A percentile compares a stretch with the other conserved stretches of the same genome.
phyloP scores from a whole-genome alignment of 2,329 filamentous ascomycete species.

The Colletotrichum sp. region DNA sequence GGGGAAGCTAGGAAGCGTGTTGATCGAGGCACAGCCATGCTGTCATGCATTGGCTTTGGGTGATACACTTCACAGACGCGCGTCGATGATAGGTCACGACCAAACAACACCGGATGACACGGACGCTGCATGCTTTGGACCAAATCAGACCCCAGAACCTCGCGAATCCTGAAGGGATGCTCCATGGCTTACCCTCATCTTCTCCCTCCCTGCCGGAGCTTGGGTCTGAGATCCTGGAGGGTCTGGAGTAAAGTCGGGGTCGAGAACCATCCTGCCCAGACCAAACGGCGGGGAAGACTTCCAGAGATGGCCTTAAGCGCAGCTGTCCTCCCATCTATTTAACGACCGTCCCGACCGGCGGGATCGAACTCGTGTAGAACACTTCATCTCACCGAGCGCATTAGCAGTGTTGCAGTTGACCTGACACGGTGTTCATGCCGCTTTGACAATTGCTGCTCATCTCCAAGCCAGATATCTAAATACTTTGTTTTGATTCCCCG shows the following conservation, averaged over 20 bases:
- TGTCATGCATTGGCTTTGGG: slow-evolving; percentile 9
- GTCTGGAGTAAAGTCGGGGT: slow-evolving; percentile 19
- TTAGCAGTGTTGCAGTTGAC: slow-evolving; percentile 8
- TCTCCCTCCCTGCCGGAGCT: not conserved
- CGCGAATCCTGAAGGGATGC: not conserved
- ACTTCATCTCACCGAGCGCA: not conserved
- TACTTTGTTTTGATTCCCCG: not conserved
- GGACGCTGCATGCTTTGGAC: slow-evolving; percentile 2
- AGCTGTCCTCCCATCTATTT: slow-evolving; percentile 8
- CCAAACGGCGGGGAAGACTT: not conserved
- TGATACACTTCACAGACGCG: slow-evolving; percentile 9
- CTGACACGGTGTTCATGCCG: slow-evolving; percentile 4
- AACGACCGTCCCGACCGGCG: not conserved
- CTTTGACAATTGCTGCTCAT: not conserved
- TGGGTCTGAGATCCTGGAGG: slow-evolving; percentile 4
- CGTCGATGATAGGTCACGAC: slow-evolving; percentile 15
- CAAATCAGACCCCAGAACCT: slow-evolving; percentile 3
- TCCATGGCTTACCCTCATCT: slow-evolving; percentile 8
- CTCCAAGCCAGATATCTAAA: not conserved
- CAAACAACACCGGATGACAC: slow-evolving; percentile 16
- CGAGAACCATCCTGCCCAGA: not conserved
- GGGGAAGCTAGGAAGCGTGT: slow-evolving; percentile 18
- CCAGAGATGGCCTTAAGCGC: not conserved
- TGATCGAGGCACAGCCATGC: slow-evolving; percentile 16
- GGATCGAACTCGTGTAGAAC: not conserved